A percentile compares a stretch with the other conserved stretches of the same genome.
Conservation (phyloP, 495 filamentous ascomycete species). For the Sordaria brevicollis region DNA sequence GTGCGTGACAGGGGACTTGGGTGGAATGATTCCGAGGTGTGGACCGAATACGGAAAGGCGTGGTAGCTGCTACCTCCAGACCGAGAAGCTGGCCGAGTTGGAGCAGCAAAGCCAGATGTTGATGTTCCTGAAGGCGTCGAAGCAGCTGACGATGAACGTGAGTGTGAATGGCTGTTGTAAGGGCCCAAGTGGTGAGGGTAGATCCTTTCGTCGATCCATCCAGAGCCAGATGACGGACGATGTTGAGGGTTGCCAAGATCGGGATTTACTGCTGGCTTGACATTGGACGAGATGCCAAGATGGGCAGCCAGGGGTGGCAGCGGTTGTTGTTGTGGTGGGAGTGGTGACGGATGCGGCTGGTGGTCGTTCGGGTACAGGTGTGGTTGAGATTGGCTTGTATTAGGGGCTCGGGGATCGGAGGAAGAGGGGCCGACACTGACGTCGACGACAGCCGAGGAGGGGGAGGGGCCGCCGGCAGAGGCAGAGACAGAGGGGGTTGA, state of each 20-base stretch:
- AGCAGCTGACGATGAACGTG: background rate
- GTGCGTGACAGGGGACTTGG: background rate
- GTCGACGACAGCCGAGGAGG: background rate
- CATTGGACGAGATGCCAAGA: background rate
- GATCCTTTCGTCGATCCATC: background rate
- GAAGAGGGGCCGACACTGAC: background rate
- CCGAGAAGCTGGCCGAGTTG: background rate
- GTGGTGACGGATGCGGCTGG: background rate
- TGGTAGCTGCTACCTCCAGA: background rate
- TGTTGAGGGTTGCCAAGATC: background rate
- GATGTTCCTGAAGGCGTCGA: background rate
- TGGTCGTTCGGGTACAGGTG: background rate
- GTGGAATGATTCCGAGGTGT: background rate
- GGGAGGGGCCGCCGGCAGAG: background rate
- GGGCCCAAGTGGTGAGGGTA: background rate
- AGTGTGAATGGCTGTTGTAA: background rate
- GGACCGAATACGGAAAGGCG: background rate
- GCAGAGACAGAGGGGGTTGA: background rate
- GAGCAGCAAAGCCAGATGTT: background rate
- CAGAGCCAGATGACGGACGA: background rate
- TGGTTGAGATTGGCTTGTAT: background rate
- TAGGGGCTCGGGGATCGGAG: background rate
- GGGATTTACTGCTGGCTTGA: background rate
- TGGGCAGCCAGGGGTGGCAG: background rate
- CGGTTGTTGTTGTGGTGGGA: background rate